phyloP scores from a whole-genome alignment of 306 rosid genomes.

The Malus sieversii region DNA sequence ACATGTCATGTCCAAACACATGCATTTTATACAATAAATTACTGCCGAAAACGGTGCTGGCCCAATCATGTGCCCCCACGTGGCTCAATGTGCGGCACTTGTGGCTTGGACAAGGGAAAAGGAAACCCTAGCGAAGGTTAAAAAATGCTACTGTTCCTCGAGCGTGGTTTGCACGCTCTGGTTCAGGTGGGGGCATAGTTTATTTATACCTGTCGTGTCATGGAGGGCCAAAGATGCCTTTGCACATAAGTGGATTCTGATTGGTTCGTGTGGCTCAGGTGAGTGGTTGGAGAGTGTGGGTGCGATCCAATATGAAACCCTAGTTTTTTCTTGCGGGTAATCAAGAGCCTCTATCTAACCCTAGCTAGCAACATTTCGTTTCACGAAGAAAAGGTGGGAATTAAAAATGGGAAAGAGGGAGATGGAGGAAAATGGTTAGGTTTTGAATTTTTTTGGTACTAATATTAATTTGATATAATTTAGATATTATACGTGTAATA shows the following conservation, averaged over 20 bases:
- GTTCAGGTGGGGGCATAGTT: conserved; percentile 8
- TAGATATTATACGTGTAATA: neutral
- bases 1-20: conserved; percentile 28
- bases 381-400: neutral
- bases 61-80: conserved; percentile 19
- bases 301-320: conserved; percentile 46
- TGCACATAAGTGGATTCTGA: conserved; percentile 40
- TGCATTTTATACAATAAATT: conserved; percentile 12
- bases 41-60: neutral
- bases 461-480: neutral
- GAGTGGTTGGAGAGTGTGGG: conserved; percentile 8
- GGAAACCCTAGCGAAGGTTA: conserved; percentile 62
- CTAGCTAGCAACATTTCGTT: conserved; percentile 20
- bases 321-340: conserved; percentile 36
- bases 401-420: neutral
- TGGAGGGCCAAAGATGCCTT: conserved; percentile 47
- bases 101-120: conserved; percentile 33
- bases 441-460: neutral
- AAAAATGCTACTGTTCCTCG: conserved; percentile 9
- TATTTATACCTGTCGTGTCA: conserved; percentile 58
- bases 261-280: conserved; percentile 44
- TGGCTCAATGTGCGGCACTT: conserved; percentile 49
- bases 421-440: neutral
- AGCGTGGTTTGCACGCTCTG: conserved; percentile 52
- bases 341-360: conserved; percentile 39